phyloP scores from a whole-genome alignment of 2,329 filamentous ascomycete genomes.

The Daldinia sp. region DNA sequence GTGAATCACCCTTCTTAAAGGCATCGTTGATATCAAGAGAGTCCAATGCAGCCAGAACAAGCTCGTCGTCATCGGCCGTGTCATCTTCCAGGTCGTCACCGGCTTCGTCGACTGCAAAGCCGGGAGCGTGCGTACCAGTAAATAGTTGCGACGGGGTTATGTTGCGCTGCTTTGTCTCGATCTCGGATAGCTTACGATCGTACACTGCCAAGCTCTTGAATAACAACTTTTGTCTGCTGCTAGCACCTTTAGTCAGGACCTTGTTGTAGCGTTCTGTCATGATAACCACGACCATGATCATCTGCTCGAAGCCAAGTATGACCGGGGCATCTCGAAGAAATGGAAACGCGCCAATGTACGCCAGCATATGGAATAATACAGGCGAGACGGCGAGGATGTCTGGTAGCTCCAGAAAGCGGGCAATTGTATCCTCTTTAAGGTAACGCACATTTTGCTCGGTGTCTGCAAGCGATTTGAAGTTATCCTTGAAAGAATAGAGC shows the following conservation, averaged over 20 bases:
- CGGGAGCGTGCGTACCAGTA: conserved; percentile 48
- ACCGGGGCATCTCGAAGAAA: conserved; percentile 78
- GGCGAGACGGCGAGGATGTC: conserved; percentile 75
- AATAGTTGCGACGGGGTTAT: conserved; percentile 24
- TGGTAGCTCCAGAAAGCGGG: conserved; percentile 79
- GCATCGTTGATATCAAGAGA: conserved; percentile 73
- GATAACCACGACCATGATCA: conserved; percentile 79
- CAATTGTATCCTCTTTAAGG: conserved; percentile 77
- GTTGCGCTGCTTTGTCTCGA: conserved; percentile 39
- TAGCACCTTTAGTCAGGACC: conserved; percentile 69
- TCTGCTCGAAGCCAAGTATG: conserved; percentile 75
- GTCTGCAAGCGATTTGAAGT: conserved; percentile 78
- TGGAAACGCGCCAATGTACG: conserved; percentile 78
- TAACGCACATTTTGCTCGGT: conserved; percentile 71
- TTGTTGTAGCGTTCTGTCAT: conserved; percentile 77
- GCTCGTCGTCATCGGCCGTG: conserved; percentile 67
- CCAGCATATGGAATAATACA: conserved; percentile 78
- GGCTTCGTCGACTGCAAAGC: conserved; percentile 62
- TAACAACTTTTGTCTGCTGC: conserved; percentile 71
- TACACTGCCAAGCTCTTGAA: conserved; percentile 80
- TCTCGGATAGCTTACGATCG: conserved; percentile 67
- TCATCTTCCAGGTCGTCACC: conserved; percentile 58
- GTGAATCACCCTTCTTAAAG: conserved; percentile 64
- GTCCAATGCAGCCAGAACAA: conserved; percentile 77
- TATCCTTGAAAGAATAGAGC: conserved; percentile 78